These are phyloP conservation scores for Globisporangium lucens DNA, from an alignment of 352 stramenopile species.

Conservation along the genomic window DNA sequence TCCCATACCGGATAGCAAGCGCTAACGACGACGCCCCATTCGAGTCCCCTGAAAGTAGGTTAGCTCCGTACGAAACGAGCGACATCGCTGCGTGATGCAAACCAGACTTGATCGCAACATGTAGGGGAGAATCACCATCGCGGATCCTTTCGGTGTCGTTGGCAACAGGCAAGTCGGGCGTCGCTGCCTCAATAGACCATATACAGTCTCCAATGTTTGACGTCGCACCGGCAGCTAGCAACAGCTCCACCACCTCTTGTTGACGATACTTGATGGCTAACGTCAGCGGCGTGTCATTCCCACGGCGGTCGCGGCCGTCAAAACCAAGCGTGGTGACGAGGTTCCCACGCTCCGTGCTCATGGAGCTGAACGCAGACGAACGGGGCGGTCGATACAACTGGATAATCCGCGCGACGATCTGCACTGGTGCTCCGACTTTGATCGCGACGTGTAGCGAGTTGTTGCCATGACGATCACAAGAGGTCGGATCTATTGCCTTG, in stretches of 20 bases:
- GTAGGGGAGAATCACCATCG: conserved; percentile 42
- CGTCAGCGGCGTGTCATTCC: conserved; percentile 57
- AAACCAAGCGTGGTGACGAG: conserved; percentile 25
- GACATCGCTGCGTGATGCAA: conserved; percentile 36
- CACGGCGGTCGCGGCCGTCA: conserved; percentile 31
- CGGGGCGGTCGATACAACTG: conserved; percentile 36
- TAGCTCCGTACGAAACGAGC: conserved; percentile 45
- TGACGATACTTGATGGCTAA: conserved; percentile 50
- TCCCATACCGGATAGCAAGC: conserved; percentile 53
- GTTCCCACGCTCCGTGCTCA: conserved; percentile 16
- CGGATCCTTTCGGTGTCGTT: conserved; percentile 14
- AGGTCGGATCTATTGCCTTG: conserved; percentile 40
- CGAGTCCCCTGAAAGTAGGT: conserved; percentile 38
- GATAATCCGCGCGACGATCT: conserved; percentile 39
- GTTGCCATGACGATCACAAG: conserved; percentile 45
- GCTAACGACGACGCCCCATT: conserved; percentile 36
- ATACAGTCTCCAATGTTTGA: conserved; percentile 23
- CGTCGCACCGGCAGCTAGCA: conserved; percentile 40
- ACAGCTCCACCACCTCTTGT: conserved; percentile 46
- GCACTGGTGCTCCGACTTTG: conserved; percentile 48
- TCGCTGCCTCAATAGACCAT: conserved; percentile 16
- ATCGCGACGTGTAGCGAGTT: conserved; percentile 63
- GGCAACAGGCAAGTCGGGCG: no score
- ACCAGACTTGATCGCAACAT: conserved; percentile 58
- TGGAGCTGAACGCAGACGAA: conserved; percentile 19